These are phyloP conservation scores for Kitagawia praeruptora DNA, from an alignment of 129 eudicot genomes.

Conservation along the genomic window DNA sequence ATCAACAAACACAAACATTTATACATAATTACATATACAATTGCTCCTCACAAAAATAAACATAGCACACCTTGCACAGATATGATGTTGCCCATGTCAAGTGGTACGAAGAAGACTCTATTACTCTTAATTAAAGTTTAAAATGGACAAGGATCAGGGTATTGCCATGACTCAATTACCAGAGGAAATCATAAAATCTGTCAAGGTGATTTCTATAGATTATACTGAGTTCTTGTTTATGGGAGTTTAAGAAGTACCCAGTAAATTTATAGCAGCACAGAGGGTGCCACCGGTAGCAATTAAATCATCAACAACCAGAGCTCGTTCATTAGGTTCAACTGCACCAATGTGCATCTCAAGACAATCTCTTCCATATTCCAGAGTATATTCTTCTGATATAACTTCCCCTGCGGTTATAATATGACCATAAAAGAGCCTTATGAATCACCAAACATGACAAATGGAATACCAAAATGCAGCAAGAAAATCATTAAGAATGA, in stretches of 20 bases:
- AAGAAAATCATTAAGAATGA: not conserved
- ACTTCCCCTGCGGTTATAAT: conserved; percentile 55
- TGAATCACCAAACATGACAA: not conserved
- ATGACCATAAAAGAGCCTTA: not conserved
- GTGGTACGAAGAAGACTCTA: not conserved
- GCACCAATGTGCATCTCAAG: conserved; percentile 98
- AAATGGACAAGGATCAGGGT: not conserved
- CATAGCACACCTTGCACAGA: not conserved
- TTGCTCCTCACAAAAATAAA: not conserved
- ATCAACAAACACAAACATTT: not conserved
- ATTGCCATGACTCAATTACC: not conserved
- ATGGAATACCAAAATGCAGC: not conserved
- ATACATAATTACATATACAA: too few relatives aligned
- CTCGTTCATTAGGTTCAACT: conserved; percentile 69
- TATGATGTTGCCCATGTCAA: not conserved
- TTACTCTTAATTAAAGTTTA: not conserved
- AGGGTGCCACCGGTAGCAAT: conserved; percentile 94
- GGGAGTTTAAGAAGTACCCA: conserved; percentile 35
- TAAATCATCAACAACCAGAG: conserved; percentile 82
- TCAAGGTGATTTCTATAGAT: not conserved
- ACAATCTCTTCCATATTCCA: conserved; percentile 88
- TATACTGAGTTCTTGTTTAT: not conserved
- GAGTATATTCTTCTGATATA: conserved; percentile 62
- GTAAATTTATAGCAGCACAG: conserved; percentile 67
- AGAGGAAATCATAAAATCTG: not conserved